These are phyloP conservation scores for Heimioporus sp. DNA, from an alignment of 768 basidiomycete genomes.

Conservation along the genomic window DNA sequence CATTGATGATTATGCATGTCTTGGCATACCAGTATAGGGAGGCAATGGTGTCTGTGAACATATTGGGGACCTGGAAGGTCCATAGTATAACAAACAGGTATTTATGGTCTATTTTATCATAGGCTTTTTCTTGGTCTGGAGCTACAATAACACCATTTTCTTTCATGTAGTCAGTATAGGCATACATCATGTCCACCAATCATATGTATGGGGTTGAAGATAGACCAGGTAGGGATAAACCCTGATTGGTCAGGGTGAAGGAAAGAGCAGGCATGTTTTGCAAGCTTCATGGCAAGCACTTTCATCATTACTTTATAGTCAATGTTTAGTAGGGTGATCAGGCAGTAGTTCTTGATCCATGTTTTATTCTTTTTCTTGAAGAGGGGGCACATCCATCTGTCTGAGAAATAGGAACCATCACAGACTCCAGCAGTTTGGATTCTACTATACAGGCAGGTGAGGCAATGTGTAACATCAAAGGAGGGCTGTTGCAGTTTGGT, in stretches of 20 bases:
- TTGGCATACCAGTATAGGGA: not conserved
- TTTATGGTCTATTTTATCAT: conserved; percentile 12
- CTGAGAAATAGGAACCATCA: conserved; percentile 18
- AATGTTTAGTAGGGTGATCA: conserved; percentile 34
- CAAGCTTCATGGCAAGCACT: conserved; percentile 20
- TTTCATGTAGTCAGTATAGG: conserved; percentile 12
- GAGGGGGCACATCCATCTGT: conserved; percentile 36
- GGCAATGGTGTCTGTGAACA: not conserved
- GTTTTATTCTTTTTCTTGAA: conserved; percentile 39
- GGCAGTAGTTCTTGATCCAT: conserved; percentile 35
- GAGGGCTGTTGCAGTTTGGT: too few relatives aligned
- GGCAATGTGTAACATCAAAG: conserved; percentile 6
- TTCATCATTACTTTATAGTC: conserved; percentile 35
- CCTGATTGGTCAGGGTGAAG: conserved; percentile 40
- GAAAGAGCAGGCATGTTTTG: not conserved
- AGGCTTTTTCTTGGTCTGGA: conserved; percentile 22
- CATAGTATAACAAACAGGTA: conserved; percentile 18
- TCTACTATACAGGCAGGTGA: conserved; percentile 15
- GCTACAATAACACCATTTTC: conserved; percentile 10
- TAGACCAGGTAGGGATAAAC: conserved; percentile 32
- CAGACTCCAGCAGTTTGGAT: conserved; percentile 26
- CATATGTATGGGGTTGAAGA: conserved; percentile 33
- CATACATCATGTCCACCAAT: conserved; percentile 24
- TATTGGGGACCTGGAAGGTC: not conserved
- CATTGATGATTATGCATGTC: not conserved